phyloP scores from a whole-genome alignment of 106 monocot species.

The Posidonia australis region DNA sequence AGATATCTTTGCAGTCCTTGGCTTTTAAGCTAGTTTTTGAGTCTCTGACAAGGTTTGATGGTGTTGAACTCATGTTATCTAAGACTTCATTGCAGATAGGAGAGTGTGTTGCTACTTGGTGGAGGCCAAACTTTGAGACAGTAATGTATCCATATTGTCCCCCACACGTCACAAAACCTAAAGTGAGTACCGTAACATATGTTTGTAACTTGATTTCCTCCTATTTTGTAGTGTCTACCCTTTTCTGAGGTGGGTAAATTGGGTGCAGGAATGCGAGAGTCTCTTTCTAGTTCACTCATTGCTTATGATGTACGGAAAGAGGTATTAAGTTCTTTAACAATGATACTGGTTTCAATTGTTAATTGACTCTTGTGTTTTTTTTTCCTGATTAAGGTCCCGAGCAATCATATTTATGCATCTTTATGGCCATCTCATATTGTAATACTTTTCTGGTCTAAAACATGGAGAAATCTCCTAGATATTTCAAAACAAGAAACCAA shows the following conservation, averaged over 20 bases:
- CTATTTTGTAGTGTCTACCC: background rate
- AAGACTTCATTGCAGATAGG: constrained; percentile 48
- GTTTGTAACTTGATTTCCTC: background rate
- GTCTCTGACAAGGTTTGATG: background rate
- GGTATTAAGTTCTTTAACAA: too few species aligned
- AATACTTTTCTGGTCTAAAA: too few species aligned
- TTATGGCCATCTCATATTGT: too few species aligned
- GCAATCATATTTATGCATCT: too few species aligned
- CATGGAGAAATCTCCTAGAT: too few species aligned
- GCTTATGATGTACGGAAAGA: too few species aligned
- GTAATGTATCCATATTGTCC: constrained; percentile 99
- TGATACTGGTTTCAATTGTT: too few species aligned
- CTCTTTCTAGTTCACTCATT: constrained; percentile 88
- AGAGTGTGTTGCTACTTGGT: constrained; percentile 97
- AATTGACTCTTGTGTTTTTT: too few species aligned
- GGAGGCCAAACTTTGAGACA: constrained; percentile 98
- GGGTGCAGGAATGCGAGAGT: constrained; percentile 83
- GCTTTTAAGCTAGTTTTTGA: too few species aligned
- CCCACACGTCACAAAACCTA: constrained; percentile 96
- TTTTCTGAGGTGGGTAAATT: background rate
- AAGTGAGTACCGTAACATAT: constrained; percentile 43
- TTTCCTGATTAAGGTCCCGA: too few species aligned
- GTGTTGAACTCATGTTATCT: background rate
- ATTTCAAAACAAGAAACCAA: too few species aligned
- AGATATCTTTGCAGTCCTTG: too few species aligned